Conservation (phyloP, 805 yeast genomes). For the Scheffersomyces lignosus region DNA sequence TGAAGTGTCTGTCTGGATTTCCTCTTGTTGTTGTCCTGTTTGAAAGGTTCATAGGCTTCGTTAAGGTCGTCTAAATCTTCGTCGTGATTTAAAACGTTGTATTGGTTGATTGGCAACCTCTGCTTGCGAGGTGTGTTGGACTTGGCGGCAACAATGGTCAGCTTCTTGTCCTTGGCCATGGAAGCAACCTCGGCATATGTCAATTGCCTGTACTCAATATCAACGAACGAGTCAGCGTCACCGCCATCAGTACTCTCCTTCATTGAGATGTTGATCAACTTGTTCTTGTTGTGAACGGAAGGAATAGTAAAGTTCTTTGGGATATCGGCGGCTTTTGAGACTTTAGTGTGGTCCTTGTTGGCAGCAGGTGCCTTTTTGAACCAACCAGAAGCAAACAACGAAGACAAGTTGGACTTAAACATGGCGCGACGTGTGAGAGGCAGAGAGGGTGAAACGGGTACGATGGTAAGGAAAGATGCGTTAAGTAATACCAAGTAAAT, state of each 20-base stretch:
- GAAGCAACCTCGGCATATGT: slow-evolving; percentile 48
- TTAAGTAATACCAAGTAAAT: no score
- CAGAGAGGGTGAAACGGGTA: no score
- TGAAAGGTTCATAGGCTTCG: slow-evolving; percentile 12
- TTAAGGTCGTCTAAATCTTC: slow-evolving; percentile 12
- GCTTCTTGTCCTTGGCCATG: slow-evolving; percentile 23
- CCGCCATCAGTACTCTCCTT: slow-evolving; percentile 16
- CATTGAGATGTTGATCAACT: slow-evolving; percentile 36
- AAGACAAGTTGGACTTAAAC: slow-evolving; percentile 12
- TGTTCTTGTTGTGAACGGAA: slow-evolving; percentile 22
- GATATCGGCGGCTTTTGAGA: slow-evolving; percentile 12
- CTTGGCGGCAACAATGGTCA: slow-evolving; percentile 14
- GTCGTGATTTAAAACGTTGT: slow-evolving; percentile 13
- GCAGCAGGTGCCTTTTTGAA: slow-evolving; percentile 10
- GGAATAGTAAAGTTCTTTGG: slow-evolving; percentile 32
- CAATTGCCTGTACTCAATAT: slow-evolving; percentile 33
- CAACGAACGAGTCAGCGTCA: slow-evolving; percentile 34
- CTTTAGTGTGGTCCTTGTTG: slow-evolving; percentile 1
- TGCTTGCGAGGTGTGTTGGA: slow-evolving; percentile 7
- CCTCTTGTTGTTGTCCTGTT: slow-evolving; percentile 19
- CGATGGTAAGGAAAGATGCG: no score
- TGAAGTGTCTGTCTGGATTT: slow-evolving; percentile 12
- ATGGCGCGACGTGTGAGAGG: slow-evolving; percentile 6
- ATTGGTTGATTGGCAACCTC: slow-evolving; percentile 14
- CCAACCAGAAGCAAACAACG: slow-evolving; percentile 9